A percentile compares a stretch with the other conserved stretches of the same genome.
These are phyloP conservation scores for Trichocomaceae sp. DNA, from an alignment of 2,329 filamentous ascomycete species.

Conservation along the genomic window DNA sequence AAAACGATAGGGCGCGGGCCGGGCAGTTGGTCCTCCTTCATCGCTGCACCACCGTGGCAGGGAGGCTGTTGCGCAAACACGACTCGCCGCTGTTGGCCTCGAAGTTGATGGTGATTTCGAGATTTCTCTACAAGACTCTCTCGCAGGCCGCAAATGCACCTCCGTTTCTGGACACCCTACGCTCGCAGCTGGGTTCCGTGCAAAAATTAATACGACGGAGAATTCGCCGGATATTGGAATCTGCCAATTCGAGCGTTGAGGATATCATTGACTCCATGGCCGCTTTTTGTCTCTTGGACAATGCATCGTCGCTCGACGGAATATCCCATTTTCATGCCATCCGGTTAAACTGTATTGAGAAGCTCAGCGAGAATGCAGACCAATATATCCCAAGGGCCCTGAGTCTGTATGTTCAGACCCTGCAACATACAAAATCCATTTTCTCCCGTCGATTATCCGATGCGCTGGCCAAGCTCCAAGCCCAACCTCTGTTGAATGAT, in stretches of 20 bases:
- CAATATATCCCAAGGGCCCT: constrained; percentile 58
- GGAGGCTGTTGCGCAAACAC: constrained; percentile 47
- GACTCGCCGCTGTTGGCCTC: constrained; percentile 52
- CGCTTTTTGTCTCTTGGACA: constrained; percentile 76
- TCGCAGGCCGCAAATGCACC: constrained; percentile 45
- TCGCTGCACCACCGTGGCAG: constrained; percentile 48
- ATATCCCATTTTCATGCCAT: constrained; percentile 71
- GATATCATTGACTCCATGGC: constrained; percentile 65
- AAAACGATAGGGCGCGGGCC: constrained; percentile 43
- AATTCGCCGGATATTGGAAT: constrained; percentile 51
- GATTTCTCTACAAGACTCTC: constrained; percentile 68
- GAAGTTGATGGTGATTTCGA: constrained; percentile 68
- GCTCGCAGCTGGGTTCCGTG: constrained; percentile 57
- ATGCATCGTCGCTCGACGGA: constrained; percentile 70
- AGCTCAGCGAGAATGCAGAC: constrained; percentile 42
- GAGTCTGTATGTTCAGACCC: constrained; percentile 66
- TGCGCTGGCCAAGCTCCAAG: constrained; percentile 62
- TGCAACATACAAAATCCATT: constrained; percentile 69
- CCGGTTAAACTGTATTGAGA: constrained; percentile 60
- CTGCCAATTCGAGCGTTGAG: constrained; percentile 37
- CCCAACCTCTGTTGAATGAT: constrained; percentile 65
- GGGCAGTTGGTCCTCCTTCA: constrained; percentile 54
- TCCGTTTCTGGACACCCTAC: constrained; percentile 55
- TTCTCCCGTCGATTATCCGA: constrained; percentile 67
- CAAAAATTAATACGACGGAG: constrained; percentile 59